Evolutionary conservation across 2,329 filamentous ascomycete genomes (phyloP), one percentile per base, ranked within the genome.

Genomic region (Ophiostoma australiae): DNA sequence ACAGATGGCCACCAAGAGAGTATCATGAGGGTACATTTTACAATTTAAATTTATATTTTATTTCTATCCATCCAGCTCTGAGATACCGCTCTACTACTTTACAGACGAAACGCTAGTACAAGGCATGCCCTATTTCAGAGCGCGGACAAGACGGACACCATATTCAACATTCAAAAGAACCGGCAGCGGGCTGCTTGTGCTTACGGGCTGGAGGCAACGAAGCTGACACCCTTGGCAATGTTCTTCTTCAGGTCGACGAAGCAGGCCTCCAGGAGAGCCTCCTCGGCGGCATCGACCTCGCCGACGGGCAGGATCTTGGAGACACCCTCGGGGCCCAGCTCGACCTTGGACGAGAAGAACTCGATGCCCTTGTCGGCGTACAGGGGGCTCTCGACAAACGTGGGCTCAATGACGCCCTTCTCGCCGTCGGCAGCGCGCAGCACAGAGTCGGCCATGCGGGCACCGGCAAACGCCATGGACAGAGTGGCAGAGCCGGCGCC

Each of bases 341-440:
- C 92, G 80, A 99, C 92, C 82, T 89, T 90, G 84, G 91, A 94
- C 80, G 93, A 91, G 86, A 99, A 99, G 91, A 97, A 99, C 73
- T 97, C 91, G 78, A 97, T 88, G 79, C 94, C 95, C 86, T 96
- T 91, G 85, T 97, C 93, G 91, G 97, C 97, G 92, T 93, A 98
- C 76, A 98, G 89, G 75, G 94, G 94, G 81, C 91, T 94, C 84
- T 99, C 93, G 79, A 99, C 94, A 78, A 97, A 99, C 74, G 94
- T 94, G 77, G 94, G 94, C 90, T 99, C 95, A 76, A 96, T 81
- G 78, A 99, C 91, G 80, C 93, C 93, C 89, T 94, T 95, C 88
- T 97, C 90, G 81, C 95, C 95, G 83, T 96, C 89, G 72, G 91
- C 85, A 78, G 95, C 95, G 83, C 93, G 94, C 84, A 99, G 91